A percentile compares a stretch with the other conserved stretches of the same genome.
Evolutionary conservation across 2,329 filamentous ascomycete species (phyloP).

Genomic region (Endothia cerciana): DNA sequence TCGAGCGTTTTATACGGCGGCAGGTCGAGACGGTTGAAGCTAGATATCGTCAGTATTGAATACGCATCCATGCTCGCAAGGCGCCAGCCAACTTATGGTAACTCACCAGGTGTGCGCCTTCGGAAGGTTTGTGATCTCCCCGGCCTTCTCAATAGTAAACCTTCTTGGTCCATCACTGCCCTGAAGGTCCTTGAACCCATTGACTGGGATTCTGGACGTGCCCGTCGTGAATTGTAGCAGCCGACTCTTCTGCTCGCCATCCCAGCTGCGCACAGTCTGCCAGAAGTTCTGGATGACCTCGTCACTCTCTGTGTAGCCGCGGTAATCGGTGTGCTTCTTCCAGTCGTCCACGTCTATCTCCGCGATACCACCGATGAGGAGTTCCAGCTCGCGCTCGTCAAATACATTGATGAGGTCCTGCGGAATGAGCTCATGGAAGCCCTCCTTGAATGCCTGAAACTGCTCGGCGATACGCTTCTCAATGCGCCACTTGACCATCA

Average conservation of each 20-base stretch:
- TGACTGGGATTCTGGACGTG: slow-evolving; percentile 96
- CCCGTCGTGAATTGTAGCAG: slow-evolving; percentile 96
- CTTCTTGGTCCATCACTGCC: slow-evolving; percentile 92
- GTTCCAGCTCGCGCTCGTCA: slow-evolving; percentile 93
- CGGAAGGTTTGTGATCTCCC: slow-evolving; percentile 85
- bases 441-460: slow-evolving; percentile 96
- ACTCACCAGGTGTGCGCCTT: slow-evolving; percentile 98
- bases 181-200: slow-evolving; percentile 98
- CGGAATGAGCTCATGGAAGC: slow-evolving; percentile 97
- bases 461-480: slow-evolving; percentile 98
- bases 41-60: slow-evolving; percentile 40
- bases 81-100: background rate
- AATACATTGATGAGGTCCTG: slow-evolving; percentile 97
- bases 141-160: slow-evolving; percentile 98
- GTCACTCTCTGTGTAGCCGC: slow-evolving; percentile 96
- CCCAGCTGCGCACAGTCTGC: slow-evolving; percentile 96
- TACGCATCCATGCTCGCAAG: background rate
- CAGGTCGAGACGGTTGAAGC: slow-evolving; percentile 96
- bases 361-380: slow-evolving; percentile 98
- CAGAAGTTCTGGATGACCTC: slow-evolving; percentile 99
- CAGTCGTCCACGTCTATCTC: slow-evolving; percentile 99
- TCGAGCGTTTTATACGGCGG: slow-evolving; percentile 92
- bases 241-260: slow-evolving; percentile 96
- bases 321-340: slow-evolving; percentile 99
- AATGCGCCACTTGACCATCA: slow-evolving; percentile 99